These are phyloP conservation scores for Hirsutella rhossiliensis DNA, from an alignment of 2,329 filamentous ascomycete genomes.

Conservation along the genomic window DNA sequence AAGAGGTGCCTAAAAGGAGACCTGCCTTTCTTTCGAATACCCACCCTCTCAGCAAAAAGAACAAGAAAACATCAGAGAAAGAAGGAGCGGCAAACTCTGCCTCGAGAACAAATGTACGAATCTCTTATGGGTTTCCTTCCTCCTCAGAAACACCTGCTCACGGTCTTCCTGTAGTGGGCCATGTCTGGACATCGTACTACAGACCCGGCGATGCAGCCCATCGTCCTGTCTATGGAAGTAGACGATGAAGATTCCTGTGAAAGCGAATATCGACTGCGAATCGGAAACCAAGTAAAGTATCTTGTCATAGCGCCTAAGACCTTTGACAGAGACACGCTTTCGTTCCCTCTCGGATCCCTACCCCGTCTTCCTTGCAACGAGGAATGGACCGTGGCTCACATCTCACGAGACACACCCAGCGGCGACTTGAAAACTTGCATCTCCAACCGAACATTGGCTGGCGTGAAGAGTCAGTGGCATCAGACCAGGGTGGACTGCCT, in stretches of 20 bases:
- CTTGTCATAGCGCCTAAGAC: conserved; percentile 12
- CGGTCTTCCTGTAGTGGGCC: not conserved
- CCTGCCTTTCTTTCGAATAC: too few relatives aligned
- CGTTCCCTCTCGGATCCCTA: conserved; percentile 11
- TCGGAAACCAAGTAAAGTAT: conserved; percentile 13
- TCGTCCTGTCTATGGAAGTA: conserved; percentile 10
- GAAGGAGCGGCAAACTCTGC: too few relatives aligned
- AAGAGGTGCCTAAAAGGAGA: too few relatives aligned
- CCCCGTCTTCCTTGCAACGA: conserved; percentile 12
- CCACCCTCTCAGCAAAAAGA: too few relatives aligned
- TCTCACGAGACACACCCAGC: conserved; percentile 11
- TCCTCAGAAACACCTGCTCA: conserved; percentile 1
- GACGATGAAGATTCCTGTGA: conserved; percentile 8
- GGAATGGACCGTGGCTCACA: conserved; percentile 13
- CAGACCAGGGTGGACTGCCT: conserved; percentile 11
- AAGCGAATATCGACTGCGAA: conserved; percentile 12
- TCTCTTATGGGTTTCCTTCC: not conserved
- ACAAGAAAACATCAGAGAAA: too few relatives aligned
- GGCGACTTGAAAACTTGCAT: conserved; percentile 14
- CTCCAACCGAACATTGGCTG: conserved; percentile 10
- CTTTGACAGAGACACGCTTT: conserved; percentile 13
- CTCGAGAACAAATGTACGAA: too few relatives aligned
- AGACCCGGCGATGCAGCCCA: conserved; percentile 6
- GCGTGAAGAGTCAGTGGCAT: conserved; percentile 15
- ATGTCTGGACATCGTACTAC: conserved; percentile 8